Evolutionary conservation across 495 filamentous ascomycete species (phyloP), one percentile per base, ranked within the genome.

Genomic region (Penicillium pancosmium): DNA sequence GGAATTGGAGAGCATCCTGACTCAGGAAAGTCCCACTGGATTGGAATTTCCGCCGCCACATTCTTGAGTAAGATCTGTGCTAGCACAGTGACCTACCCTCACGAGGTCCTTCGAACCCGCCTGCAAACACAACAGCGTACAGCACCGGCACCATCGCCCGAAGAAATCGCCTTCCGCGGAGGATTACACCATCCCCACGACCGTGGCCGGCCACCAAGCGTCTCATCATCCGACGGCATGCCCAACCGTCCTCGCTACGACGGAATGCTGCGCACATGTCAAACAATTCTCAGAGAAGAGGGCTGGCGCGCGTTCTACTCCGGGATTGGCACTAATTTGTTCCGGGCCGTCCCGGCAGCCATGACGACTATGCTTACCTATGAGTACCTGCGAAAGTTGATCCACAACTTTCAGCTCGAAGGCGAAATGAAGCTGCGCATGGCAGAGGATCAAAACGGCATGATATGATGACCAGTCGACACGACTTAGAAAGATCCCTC

Each of bases 361-460:
- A 95, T 95, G 68, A 97, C 96, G 36, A 98, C 94, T 7, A 92
- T 99, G 85, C 82, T 99, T 65, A 98, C 94, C 18, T 99, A 96
- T 71, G 94, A 99, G 76, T 91, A 87, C 68, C 76, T 91, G 49
- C 90, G 91, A 77, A 85, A 84, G 60, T 57, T 72, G 19, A 78
- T 86, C 51, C 71, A 72, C 38, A 70, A 66, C 18, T 59, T 84
- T 35, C 80, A 82, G 64, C 75, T 78, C 49, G 80, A 85, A 52
- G 84, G 80, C 40, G 58, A 71, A 49, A 54, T 69, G 48, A 76
- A 76, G 64, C 63, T 73, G 19, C 60, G 65, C 25, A 52, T 64
- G 63, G 66, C 57, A 48, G 66, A 69, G 48, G 62, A 64, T 40
- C 53, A 50, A 34, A 54, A 40, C 35, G 59, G 59, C 31, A 64